Conservation (phyloP, 73 alveolate species). For the Durusdinium trenchii region DNA sequence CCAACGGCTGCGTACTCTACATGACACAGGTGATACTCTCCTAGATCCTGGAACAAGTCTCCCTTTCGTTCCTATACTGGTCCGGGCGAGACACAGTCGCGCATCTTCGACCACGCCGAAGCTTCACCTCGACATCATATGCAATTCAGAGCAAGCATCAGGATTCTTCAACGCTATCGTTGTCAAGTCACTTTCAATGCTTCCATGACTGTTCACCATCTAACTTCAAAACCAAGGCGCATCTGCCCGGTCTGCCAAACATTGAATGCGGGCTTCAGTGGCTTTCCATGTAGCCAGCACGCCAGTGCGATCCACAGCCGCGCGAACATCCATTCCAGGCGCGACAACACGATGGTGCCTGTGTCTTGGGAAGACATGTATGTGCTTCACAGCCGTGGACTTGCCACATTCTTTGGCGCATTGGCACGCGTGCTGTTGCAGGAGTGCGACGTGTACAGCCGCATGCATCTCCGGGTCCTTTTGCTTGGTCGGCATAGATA, state of each 20-base stretch:
- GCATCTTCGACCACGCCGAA: too few species aligned
- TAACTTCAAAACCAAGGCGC: neutral
- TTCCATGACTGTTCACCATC: neutral
- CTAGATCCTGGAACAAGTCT: too few species aligned
- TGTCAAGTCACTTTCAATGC: neutral
- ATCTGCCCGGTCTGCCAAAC: slow-evolving; percentile 20
- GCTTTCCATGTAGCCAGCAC: slow-evolving; percentile 17
- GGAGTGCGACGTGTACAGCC: neutral
- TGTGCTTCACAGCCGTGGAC: neutral
- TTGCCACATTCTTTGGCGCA: neutral
- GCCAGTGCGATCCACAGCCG: neutral
- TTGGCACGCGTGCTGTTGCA: neutral
- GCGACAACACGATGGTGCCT: neutral
- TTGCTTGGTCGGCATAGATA: slow-evolving; percentile 17
- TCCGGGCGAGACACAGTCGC: neutral
- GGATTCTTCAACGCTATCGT: neutral
- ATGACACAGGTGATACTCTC: too few species aligned
- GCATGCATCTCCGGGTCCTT: slow-evolving; percentile 24
- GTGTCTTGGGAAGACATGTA: neutral
- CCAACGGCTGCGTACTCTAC: too few species aligned
- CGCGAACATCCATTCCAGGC: neutral
- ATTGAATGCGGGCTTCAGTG: neutral
- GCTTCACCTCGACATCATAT: too few species aligned
- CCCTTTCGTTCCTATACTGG: neutral
- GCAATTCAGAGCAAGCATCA: too few species aligned